Percentiles rank a stretch among this genome's conserved stretches.
Conservation (phyloP, 2,329 filamentous ascomycete genomes). For the Sarocladiaceae sp. region DNA sequence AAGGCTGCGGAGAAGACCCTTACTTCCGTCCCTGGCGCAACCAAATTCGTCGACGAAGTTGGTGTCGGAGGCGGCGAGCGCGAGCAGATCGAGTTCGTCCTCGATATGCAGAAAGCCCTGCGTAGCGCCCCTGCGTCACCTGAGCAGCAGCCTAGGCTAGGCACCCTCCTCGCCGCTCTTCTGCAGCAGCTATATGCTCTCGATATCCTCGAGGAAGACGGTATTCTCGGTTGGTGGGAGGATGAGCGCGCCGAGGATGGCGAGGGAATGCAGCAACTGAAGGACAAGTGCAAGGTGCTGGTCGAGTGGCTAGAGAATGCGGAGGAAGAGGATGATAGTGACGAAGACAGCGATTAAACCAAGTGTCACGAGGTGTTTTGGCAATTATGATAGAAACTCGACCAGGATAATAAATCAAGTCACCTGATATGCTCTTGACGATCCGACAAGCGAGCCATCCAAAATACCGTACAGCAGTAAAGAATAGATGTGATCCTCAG, state of each 20-base stretch:
- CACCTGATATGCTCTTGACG: too few species aligned
- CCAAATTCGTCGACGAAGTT: conserved; percentile 51
- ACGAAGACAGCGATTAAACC: conserved; percentile 35
- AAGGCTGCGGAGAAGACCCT: conserved; percentile 61
- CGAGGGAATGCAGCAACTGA: conserved; percentile 63
- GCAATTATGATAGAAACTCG: too few species aligned
- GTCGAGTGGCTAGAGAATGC: conserved; percentile 81
- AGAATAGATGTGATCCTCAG: too few species aligned
- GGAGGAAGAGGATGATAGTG: conserved; percentile 62
- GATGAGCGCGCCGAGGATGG: conserved; percentile 61
- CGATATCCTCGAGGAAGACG: conserved; percentile 85
- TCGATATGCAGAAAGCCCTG: conserved; percentile 76
- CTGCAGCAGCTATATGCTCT: conserved; percentile 79
- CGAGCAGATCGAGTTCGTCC: conserved; percentile 80
- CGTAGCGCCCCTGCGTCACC: conserved; percentile 52
- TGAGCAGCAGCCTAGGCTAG: conserved; percentile 28
- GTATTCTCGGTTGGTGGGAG: conserved; percentile 78
- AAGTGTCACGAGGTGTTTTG: too few species aligned
- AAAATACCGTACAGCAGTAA: too few species aligned
- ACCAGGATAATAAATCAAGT: too few species aligned
- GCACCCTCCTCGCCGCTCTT: conserved; percentile 66
- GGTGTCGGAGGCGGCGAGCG: conserved; percentile 59
- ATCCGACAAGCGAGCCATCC: too few species aligned
- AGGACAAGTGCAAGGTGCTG: conserved; percentile 67
- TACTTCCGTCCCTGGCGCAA: conserved; percentile 43